These are phyloP conservation scores for Termitomyces sp. DNA, from an alignment of 768 basidiomycete genomes.

Conservation along the genomic window DNA sequence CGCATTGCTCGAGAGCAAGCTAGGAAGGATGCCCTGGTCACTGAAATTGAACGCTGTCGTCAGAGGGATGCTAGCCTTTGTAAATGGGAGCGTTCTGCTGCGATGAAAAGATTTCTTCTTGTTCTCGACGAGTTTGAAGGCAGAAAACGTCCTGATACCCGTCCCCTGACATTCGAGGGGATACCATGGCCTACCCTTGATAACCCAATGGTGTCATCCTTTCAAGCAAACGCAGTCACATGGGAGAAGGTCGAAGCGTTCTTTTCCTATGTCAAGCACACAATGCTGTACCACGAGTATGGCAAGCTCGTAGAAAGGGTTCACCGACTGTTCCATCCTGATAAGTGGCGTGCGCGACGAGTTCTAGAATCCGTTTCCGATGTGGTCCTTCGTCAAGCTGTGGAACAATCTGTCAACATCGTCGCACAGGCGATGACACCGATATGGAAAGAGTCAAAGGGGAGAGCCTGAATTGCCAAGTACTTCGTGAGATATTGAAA, in stretches of 20 bases:
- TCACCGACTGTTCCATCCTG: conserved; percentile 10
- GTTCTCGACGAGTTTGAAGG: conserved; percentile 12
- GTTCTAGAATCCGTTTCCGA: conserved; percentile 5
- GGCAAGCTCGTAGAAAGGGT: conserved; percentile 2
- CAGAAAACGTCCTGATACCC: conserved; percentile 14
- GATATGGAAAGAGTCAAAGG: conserved; percentile 3
- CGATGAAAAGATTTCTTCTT: conserved; percentile 3
- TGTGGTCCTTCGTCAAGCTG: background rate
- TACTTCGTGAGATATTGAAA: too few species aligned
- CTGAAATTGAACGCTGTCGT: conserved; percentile 1
- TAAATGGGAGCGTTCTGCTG: conserved; percentile 1
- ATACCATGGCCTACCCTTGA: conserved; percentile 15
- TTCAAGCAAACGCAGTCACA: background rate
- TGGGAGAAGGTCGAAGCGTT: conserved; percentile 11
- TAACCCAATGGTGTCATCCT: background rate
- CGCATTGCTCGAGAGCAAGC: background rate
- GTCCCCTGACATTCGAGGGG: conserved; percentile 12
- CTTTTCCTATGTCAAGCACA: background rate
- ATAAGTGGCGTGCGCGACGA: conserved; percentile 10
- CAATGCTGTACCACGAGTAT: background rate
- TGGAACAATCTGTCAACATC: background rate
- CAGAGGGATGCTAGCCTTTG: conserved; percentile 3
- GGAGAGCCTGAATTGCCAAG: background rate
- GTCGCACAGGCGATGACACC: conserved; percentile 10
- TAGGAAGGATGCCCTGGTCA: background rate